Evolutionary conservation across 208 protist species (phyloP), one percentile per base, ranked within the genome.

Genomic region (Acanthamoeba healyi): DNA sequence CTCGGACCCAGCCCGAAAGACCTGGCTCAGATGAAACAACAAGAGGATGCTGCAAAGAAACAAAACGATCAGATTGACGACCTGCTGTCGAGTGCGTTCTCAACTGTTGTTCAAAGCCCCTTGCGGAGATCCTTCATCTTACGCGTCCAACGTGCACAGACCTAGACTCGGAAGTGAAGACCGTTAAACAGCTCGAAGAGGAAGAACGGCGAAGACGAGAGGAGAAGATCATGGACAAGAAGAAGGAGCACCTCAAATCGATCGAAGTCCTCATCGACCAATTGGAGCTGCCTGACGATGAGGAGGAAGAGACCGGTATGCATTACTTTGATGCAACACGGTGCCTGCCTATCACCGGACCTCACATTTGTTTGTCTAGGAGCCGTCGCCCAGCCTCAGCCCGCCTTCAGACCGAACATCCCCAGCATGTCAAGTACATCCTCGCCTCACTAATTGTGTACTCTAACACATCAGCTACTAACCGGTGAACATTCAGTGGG

Each of bases 221-320:
- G 40, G 61, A 22, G 9, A 24, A 44, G 51, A 91, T 91, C 26
- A n/a, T 29, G 15, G 36, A 24, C 51, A 91, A 91, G 84, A 91
- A 72, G 61, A 65, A 70, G 17, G 26, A 65, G 36, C 84, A 91
- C 56, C 84, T 91, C 24, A 32, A 56, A 9, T 29, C 74, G 15
- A 49, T 84, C 42, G 74, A 84, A n/a, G 14, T 38, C 2, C 74
- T 84, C 74, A 84, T 84, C n/a, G 74, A 84, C 44, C 74, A 84
- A 24, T n/a, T 84, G 10, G 74, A 54, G n/a, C 19, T 84, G 5
- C 74, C 44, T 24, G 74, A 84, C 44, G 74, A 84, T 3, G 74
- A 84, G 19, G n/a, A 49, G n/a, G 26, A 26, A 29, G 44, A n/a
- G 26, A 10, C 42, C 42, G 44, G 74, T 84, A 84, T 19, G 36